Evolutionary conservation across 768 basidiomycete species (phyloP), one percentile per base, ranked within the genome.

Genomic region (Paxillus involutus): DNA sequence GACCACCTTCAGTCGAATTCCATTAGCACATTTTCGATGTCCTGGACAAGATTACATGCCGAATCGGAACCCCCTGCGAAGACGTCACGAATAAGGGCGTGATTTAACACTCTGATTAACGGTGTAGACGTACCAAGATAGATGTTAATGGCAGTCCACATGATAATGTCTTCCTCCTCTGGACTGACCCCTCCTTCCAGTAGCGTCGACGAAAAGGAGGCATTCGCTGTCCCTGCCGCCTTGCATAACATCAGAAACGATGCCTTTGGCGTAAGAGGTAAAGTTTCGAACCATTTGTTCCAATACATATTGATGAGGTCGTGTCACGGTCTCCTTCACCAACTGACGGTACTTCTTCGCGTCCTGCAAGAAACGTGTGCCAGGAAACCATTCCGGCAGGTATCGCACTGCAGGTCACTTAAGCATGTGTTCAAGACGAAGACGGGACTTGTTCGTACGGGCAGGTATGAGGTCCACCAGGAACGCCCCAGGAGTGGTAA

Each of bases 1-100:
- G n/a, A n/a, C n/a, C n/a, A n/a, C n/a, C n/a, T n/a, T n/a, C 29
- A 9, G 61, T 24, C 1, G 11, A 11, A 14, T 1, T 14, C 3
- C 6, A 12, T 51, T 11, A 45, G 9, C 0, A 6, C 36, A 69
- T 1, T 78, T 13, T 78, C 1, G 76, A 63, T 21, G 53, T 57
- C 1, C 72, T 75, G 51, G 77, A 63, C 4, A 79, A 72, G 71
- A 30, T 14, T 1, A 24, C 6, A 2, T 51, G 62, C 62, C 45
- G 82, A 82, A 56, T 83, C 81, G 0, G 80, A 77, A 10, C 76
- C 80, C 49, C 75, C 65, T 58, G 36, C 5, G 16, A 8, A 16
- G 4, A n/a, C 4, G n/a, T 56, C 10, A 51, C 12, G 3, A 44
- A 5, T 11, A 16, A 26, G 40, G 4, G 11, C 0, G 6, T 24